These are phyloP conservation scores for Athelia psychrophila DNA, from an alignment of 1,284 basidiomycete species.

Conservation along the genomic window DNA sequence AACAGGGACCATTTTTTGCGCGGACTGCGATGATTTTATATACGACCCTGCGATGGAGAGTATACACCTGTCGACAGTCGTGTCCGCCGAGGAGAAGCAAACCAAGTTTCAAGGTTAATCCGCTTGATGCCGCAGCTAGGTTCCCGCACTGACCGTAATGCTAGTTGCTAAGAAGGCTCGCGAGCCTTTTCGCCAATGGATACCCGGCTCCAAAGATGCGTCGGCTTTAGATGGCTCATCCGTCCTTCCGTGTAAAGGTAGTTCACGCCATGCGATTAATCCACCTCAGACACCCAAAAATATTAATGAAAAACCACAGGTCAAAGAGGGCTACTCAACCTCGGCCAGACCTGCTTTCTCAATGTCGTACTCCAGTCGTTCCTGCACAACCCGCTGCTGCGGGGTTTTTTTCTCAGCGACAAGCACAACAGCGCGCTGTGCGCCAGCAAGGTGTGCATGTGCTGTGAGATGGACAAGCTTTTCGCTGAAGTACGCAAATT, in stretches of 20 bases:
- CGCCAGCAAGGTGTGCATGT: slow-evolving; percentile 78
- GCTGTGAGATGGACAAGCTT: slow-evolving; percentile 93
- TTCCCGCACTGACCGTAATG: neutral
- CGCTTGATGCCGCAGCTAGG: neutral
- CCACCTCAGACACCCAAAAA: neutral
- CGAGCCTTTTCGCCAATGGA: slow-evolving; percentile 46
- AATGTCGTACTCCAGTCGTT: slow-evolving; percentile 94
- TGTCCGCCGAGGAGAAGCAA: slow-evolving; percentile 48
- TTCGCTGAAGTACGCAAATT: slow-evolving; percentile 69
- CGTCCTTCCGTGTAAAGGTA: slow-evolving; percentile 64
- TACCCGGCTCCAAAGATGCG: slow-evolving; percentile 33
- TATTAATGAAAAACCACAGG: slow-evolving; percentile 39
- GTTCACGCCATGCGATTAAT: no score
- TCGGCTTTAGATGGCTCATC: slow-evolving; percentile 31
- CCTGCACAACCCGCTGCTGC: slow-evolving; percentile 87
- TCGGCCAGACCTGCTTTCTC: slow-evolving; percentile 95
- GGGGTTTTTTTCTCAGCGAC: slow-evolving; percentile 90
- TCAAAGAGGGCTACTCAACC: slow-evolving; percentile 85
- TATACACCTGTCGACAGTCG: slow-evolving; percentile 31
- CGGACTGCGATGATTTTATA: slow-evolving; percentile 56
- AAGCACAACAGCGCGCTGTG: slow-evolving; percentile 74
- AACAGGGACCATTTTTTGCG: slow-evolving; percentile 58
- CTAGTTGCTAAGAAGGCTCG: slow-evolving; percentile 37
- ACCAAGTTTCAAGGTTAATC: slow-evolving; percentile 44
- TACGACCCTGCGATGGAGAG: slow-evolving; percentile 44